Percentiles rank a stretch among this genome's conserved stretches.
Conservation (phyloP, 768 basidiomycete genomes). For the Tephrocybe rancida region DNA sequence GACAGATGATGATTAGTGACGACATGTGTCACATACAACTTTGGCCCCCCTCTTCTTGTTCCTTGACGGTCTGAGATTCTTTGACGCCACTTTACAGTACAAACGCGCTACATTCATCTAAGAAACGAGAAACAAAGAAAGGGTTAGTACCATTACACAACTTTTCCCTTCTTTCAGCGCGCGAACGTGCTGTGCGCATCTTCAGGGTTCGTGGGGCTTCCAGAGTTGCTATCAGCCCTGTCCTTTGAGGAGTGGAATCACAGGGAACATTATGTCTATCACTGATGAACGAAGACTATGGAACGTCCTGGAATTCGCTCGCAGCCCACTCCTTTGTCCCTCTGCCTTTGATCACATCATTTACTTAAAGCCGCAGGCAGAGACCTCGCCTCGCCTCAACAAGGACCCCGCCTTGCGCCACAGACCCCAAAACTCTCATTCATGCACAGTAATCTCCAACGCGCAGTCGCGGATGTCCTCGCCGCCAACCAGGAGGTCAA, state of each 20-base stretch:
- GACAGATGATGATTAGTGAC: constrained; percentile 7
- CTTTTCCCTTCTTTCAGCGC: background rate
- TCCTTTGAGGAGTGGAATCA: too few relatives aligned
- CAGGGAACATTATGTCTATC: too few relatives aligned
- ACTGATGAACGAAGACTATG: too few relatives aligned
- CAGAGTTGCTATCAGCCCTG: background rate
- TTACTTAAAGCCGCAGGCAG: background rate
- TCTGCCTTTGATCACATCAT: background rate
- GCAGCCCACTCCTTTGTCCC: background rate
- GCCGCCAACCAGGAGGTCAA: constrained; percentile 18
- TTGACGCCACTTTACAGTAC: background rate
- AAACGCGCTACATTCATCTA: background rate
- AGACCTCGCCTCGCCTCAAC: background rate
- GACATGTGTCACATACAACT: constrained; percentile 8
- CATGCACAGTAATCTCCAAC: constrained; percentile 23
- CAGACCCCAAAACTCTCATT: background rate
- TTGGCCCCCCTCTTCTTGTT: background rate
- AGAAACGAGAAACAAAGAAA: background rate
- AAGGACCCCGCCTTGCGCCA: background rate
- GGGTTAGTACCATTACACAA: background rate
- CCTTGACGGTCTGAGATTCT: background rate
- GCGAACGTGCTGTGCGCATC: background rate
- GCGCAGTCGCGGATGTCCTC: constrained; percentile 20
- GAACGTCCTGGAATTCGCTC: too few relatives aligned
- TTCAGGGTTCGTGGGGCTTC: background rate